Evolutionary conservation across 2,329 filamentous ascomycete genomes (phyloP).

Genomic region (Knufia fluminis): DNA sequence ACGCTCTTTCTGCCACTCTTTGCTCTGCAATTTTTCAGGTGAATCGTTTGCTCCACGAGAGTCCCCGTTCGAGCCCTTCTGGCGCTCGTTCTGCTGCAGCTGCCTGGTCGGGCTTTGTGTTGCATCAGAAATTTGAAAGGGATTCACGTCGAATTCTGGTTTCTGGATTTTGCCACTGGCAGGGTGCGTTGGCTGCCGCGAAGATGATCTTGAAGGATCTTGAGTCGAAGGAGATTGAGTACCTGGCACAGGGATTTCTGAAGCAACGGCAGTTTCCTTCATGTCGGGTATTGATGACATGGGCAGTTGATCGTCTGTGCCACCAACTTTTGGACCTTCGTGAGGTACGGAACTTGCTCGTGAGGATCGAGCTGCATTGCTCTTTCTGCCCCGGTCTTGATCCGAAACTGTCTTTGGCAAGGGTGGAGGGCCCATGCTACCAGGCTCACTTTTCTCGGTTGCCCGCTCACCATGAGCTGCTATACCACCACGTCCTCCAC

Average conservation of each 20-base stretch:
- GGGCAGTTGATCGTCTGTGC: slow-evolving; percentile 26
- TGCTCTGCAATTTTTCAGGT: slow-evolving; percentile 17
- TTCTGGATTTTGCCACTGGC: neutral
- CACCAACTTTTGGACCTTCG: slow-evolving; percentile 29
- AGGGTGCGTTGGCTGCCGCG: slow-evolving; percentile 8
- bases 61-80: slow-evolving; percentile 20
- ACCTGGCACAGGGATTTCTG: neutral
- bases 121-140: neutral
- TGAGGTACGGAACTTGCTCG: slow-evolving; percentile 34
- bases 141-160: neutral
- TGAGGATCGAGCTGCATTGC: slow-evolving; percentile 24
- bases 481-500: slow-evolving; percentile 40
- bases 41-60: slow-evolving; percentile 25
- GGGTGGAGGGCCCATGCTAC: slow-evolving; percentile 22
- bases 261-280: neutral
- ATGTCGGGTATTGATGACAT: slow-evolving; percentile 16
- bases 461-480: slow-evolving; percentile 24
- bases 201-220: slow-evolving; percentile 19
- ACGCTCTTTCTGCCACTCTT: slow-evolving; percentile 24
- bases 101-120: slow-evolving; percentile 24
- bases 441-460: slow-evolving; percentile 28
- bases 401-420: slow-evolving; percentile 19
- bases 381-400: slow-evolving; percentile 21
- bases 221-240: neutral
- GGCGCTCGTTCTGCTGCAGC: slow-evolving; percentile 27